phyloP scores from a whole-genome alignment of 345 rosid species.

The Streptanthus diversifolius region DNA sequence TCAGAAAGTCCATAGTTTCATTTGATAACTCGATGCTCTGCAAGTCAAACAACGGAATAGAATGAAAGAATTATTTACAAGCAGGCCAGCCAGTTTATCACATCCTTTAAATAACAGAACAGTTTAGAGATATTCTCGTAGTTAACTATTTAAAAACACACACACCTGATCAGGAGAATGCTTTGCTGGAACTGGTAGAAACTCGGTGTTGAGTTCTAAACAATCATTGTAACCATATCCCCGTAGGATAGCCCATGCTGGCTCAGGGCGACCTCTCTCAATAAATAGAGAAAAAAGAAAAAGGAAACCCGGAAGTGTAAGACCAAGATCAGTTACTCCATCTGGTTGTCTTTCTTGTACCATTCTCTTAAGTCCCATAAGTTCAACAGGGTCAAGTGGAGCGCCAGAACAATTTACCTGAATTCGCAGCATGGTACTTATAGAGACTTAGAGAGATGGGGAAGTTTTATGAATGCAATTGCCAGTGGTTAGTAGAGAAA shows the following conservation, averaged over 20 bases:
- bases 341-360: slow-evolving; percentile 75
- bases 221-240: slow-evolving; percentile 69
- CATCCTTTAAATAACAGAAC: not conserved
- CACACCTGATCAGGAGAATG: slow-evolving; percentile 75
- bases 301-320: slow-evolving; percentile 70
- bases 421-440: slow-evolving; percentile 19
- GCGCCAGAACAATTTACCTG: slow-evolving; percentile 76
- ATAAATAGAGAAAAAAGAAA: slow-evolving; percentile 76
- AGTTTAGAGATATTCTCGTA: not conserved
- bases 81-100: slow-evolving; percentile 5
- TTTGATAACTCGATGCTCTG: slow-evolving; percentile 72
- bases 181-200: slow-evolving; percentile 54
- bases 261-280: slow-evolving; percentile 76
- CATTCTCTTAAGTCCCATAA: slow-evolving; percentile 69
- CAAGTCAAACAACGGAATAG: slow-evolving; percentile 21
- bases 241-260: slow-evolving; percentile 80
- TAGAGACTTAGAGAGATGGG: not conserved
- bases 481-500: slow-evolving; percentile 18
- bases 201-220: slow-evolving; percentile 60
- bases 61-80: not conserved
- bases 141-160: not conserved
- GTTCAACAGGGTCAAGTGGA: slow-evolving; percentile 72
- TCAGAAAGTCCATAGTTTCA: slow-evolving; percentile 57
- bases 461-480: slow-evolving; percentile 1
- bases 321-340: slow-evolving; percentile 78